Evolutionary conservation across 768 basidiomycete genomes (phyloP).

Genomic region (Tylopilus sp.): DNA sequence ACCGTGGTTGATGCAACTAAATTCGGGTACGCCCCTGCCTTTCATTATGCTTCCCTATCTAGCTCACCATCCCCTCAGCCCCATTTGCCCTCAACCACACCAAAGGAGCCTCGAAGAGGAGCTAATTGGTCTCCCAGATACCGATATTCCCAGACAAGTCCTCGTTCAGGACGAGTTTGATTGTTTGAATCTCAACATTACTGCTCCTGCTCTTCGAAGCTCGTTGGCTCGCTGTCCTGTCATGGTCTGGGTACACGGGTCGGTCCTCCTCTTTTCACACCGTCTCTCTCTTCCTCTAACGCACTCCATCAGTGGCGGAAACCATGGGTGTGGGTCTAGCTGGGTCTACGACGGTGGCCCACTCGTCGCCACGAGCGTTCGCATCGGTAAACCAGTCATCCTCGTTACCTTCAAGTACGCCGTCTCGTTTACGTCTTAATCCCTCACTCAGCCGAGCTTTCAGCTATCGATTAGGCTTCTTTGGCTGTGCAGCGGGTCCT

Average conservation of each 20-base stretch:
- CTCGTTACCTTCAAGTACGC: slow-evolving; percentile 75
- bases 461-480: slow-evolving; percentile 74
- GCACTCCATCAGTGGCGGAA: slow-evolving; percentile 53
- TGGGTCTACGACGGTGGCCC: slow-evolving; percentile 77
- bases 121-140: slow-evolving; percentile 54
- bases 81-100: slow-evolving; percentile 69
- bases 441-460: slow-evolving; percentile 2
- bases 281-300: slow-evolving; percentile 13
- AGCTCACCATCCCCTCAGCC: slow-evolving; percentile 38
- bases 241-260: slow-evolving; percentile 90
- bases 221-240: slow-evolving; percentile 60
- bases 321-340: slow-evolving; percentile 68
- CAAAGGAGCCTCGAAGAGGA: slow-evolving; percentile 52
- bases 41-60: neutral
- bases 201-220: slow-evolving; percentile 54
- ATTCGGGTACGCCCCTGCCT: slow-evolving; percentile 52
- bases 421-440: slow-evolving; percentile 16
- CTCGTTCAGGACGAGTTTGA: slow-evolving; percentile 72
- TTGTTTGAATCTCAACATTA: slow-evolving; percentile 78
- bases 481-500: slow-evolving; percentile 71
- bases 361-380: slow-evolving; percentile 65
- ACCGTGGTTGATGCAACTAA: slow-evolving; percentile 57
- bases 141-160: slow-evolving; percentile 50
- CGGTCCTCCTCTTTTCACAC: slow-evolving; percentile 23
- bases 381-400: slow-evolving; percentile 60